phyloP scores from a whole-genome alignment of 2,329 filamentous ascomycete genomes.

The Ascochyta rabiei region DNA sequence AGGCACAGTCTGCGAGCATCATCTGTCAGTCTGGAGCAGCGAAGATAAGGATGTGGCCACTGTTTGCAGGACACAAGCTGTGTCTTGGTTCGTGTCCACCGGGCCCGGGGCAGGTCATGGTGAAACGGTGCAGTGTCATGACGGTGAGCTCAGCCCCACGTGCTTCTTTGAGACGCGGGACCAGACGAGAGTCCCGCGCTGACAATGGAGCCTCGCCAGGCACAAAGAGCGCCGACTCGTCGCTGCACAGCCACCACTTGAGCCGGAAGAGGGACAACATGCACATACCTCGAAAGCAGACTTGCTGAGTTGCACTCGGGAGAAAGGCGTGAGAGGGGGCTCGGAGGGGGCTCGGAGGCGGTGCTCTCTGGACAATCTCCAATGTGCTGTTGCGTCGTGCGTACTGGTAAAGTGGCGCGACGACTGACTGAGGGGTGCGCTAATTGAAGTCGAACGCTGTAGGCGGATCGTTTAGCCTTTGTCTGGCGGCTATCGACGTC shows the following conservation, averaged over 20 bases:
- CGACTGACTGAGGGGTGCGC: slow-evolving; percentile 19
- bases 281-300: slow-evolving; percentile 9
- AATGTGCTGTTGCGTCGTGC: slow-evolving; percentile 6
- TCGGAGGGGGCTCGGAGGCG: not conserved
- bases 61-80: slow-evolving; percentile 26
- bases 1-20: slow-evolving; percentile 19
- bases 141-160: slow-evolving; percentile 31
- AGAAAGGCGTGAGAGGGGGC: not conserved
- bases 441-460: slow-evolving; percentile 12
- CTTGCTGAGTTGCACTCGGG: slow-evolving; percentile 5
- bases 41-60: slow-evolving; percentile 17
- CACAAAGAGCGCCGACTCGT: slow-evolving; percentile 6
- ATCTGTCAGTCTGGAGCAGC: slow-evolving; percentile 29
- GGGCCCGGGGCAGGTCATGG: slow-evolving; percentile 24
- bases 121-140: slow-evolving; percentile 36
- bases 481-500: slow-evolving; percentile 7
- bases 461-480: slow-evolving; percentile 10
- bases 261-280: not conserved
- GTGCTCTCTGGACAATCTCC: slow-evolving; percentile 2
- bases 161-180: slow-evolving; percentile 28
- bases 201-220: slow-evolving; percentile 11
- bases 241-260: slow-evolving; percentile 13
- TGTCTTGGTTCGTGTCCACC: slow-evolving; percentile 24
- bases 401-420: slow-evolving; percentile 11
- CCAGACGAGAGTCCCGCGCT: slow-evolving; percentile 11